phyloP scores from a whole-genome alignment of 768 basidiomycete species.

The Terana coerulea region DNA sequence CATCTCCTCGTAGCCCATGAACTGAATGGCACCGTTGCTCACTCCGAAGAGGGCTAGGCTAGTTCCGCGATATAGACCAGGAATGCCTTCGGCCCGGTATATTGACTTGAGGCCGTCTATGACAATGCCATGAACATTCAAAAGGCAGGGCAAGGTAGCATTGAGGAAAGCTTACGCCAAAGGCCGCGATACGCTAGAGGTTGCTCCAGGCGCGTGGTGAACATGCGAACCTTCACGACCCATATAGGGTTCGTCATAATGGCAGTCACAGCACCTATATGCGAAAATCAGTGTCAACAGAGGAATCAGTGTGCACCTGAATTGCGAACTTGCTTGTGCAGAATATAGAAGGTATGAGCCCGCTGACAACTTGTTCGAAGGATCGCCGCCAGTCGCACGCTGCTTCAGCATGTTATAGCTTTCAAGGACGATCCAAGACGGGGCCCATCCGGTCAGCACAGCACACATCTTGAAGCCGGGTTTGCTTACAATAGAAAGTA shows the following conservation, averaged over 20 bases:
- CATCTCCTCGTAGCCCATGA: constrained; percentile 95
- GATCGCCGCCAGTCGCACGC: constrained; percentile 64
- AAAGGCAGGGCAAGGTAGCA: background rate
- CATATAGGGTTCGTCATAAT: constrained; percentile 96
- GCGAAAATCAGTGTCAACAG: constrained; percentile 9
- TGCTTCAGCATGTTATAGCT: constrained; percentile 96
- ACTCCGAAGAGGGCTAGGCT: constrained; percentile 87
- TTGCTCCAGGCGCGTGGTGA: constrained; percentile 68
- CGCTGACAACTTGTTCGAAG: constrained; percentile 64
- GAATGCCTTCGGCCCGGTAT: constrained; percentile 65
- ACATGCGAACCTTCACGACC: constrained; percentile 98
- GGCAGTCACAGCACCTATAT: constrained; percentile 84
- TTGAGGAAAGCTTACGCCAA: constrained; percentile 61
- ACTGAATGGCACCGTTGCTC: constrained; percentile 92
- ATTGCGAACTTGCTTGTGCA: constrained; percentile 92
- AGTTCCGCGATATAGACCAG: constrained; percentile 86
- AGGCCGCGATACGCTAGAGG: constrained; percentile 76
- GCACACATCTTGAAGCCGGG: too few species aligned
- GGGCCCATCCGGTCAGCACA: too few species aligned
- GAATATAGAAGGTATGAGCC: constrained; percentile 83
- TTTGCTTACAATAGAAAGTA: constrained; percentile 92
- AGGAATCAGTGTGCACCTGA: constrained; percentile 16
- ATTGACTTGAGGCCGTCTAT: constrained; percentile 74
- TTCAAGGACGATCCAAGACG: too few species aligned
- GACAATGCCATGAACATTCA: background rate